phyloP scores from a whole-genome alignment of 257 asterid species.

The Solanum megistacrolobum region DNA sequence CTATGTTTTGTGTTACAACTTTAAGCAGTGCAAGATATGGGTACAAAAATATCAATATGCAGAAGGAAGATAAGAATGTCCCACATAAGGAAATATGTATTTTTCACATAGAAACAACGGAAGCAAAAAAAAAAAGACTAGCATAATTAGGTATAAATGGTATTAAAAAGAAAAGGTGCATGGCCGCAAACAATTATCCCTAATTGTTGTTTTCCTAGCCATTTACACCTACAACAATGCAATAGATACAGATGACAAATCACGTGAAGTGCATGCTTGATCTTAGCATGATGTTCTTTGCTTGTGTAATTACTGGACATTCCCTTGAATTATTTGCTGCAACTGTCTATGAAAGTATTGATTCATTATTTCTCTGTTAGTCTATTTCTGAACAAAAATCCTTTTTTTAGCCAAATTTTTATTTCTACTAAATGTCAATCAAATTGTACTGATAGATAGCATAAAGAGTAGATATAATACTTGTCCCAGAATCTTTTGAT shows the following conservation, averaged over 20 bases:
- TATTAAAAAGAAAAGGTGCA: not conserved
- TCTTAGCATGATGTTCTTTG: not conserved
- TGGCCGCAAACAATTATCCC: not conserved
- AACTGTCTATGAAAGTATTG: not conserved
- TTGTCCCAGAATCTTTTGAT: not conserved
- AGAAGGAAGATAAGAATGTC: not conserved
- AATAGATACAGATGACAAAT: not conserved
- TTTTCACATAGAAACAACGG: not conserved
- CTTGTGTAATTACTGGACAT: not conserved
- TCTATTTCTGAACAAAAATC: not conserved
- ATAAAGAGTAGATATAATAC: not conserved
- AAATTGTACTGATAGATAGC: not conserved
- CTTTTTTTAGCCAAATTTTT: not conserved
- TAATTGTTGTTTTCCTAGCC: not conserved
- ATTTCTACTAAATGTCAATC: not conserved
- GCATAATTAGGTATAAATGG: not conserved
- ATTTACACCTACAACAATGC: not conserved
- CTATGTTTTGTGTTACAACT: not conserved
- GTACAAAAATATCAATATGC: not conserved
- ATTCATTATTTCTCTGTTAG: not conserved
- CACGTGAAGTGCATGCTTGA: not conserved
- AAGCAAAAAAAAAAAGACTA: not conserved
- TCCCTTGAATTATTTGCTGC: not conserved
- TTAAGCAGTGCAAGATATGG: not conserved
- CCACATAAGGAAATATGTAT: not conserved